These are phyloP conservation scores for Petunia axillaris DNA, from an alignment of 257 asterid genomes.

Conservation along the genomic window DNA sequence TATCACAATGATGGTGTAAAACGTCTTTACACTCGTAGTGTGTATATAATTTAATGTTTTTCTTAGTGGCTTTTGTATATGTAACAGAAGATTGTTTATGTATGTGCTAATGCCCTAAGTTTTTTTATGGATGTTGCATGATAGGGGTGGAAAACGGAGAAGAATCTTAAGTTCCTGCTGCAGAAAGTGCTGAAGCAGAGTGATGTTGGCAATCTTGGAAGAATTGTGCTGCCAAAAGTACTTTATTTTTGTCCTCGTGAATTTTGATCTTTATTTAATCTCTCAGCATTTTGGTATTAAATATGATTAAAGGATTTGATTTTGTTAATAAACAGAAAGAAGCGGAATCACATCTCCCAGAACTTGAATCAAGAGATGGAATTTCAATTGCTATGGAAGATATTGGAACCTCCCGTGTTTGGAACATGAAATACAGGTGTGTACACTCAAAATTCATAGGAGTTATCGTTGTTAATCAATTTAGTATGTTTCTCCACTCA, in stretches of 20 bases:
- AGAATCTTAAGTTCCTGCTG: conserved; percentile 76
- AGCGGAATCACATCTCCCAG: conserved; percentile 89
- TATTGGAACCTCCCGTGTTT: conserved; percentile 79
- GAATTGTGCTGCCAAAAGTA: conserved; percentile 95
- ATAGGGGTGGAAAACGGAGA: conserved; percentile 67
- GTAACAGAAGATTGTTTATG: neutral
- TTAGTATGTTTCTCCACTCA: conserved; percentile 34
- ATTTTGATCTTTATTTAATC: neutral
- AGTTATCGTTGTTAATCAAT: neutral
- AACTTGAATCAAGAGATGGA: conserved; percentile 84
- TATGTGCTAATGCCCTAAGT: neutral
- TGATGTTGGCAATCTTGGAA: conserved; percentile 90
- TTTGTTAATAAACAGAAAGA: conserved; percentile 57
- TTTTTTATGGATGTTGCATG: neutral
- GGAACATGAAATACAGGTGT: conserved; percentile 86
- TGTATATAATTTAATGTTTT: too few relatives aligned
- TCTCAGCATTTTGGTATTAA: neutral
- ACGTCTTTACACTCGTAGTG: neutral
- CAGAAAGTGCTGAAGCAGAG: conserved; percentile 98
- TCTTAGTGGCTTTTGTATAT: neutral
- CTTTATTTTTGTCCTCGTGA: neutral
- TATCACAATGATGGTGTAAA: too few relatives aligned
- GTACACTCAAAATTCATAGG: neutral
- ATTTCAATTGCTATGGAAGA: conserved; percentile 84
- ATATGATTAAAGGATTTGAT: neutral